These are phyloP conservation scores for Vararia minispora DNA, from an alignment of 768 basidiomycete species.

Conservation along the genomic window DNA sequence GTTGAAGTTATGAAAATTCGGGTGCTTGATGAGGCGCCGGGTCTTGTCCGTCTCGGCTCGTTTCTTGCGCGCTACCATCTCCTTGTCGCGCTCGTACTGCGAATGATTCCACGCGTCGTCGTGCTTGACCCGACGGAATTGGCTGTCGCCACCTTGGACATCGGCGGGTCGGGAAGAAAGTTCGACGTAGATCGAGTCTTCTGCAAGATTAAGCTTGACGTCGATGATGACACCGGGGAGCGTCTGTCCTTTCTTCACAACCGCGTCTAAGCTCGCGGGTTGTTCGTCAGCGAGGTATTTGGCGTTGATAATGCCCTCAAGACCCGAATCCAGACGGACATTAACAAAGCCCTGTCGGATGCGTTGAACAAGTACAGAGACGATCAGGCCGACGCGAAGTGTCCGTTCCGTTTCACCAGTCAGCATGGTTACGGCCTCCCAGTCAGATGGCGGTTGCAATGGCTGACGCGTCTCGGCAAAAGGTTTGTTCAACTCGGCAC, in stretches of 20 bases:
- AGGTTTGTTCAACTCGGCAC: constrained; percentile 71
- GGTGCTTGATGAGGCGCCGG: constrained; percentile 89
- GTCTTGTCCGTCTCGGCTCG: constrained; percentile 69
- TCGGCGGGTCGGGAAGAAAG: constrained; percentile 62
- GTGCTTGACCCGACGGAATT: constrained; percentile 44
- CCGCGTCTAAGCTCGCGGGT: constrained; percentile 25
- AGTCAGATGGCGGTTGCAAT: constrained; percentile 54
- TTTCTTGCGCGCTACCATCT: constrained; percentile 73
- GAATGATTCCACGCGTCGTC: constrained; percentile 57
- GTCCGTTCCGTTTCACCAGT: constrained; percentile 83
- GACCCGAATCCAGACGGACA: constrained; percentile 84
- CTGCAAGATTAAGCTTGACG: constrained; percentile 48
- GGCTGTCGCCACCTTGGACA: constrained; percentile 48
- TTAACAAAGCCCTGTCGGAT: constrained; percentile 37
- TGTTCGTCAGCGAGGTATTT: constrained; percentile 45
- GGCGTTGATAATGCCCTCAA: constrained; percentile 68
- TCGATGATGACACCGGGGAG: constrained; percentile 70
- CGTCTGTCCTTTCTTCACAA: constrained; percentile 70
- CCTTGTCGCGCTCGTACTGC: constrained; percentile 56
- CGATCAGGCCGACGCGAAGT: constrained; percentile 66
- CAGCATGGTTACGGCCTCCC: constrained; percentile 91
- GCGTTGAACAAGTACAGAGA: constrained; percentile 63
- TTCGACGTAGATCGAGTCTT: constrained; percentile 57
- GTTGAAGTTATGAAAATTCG: constrained; percentile 95
- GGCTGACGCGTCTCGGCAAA: constrained; percentile 63